Evolutionary conservation across 768 basidiomycete species (phyloP).

Genomic region (Panaeolus papilionaceus): DNA sequence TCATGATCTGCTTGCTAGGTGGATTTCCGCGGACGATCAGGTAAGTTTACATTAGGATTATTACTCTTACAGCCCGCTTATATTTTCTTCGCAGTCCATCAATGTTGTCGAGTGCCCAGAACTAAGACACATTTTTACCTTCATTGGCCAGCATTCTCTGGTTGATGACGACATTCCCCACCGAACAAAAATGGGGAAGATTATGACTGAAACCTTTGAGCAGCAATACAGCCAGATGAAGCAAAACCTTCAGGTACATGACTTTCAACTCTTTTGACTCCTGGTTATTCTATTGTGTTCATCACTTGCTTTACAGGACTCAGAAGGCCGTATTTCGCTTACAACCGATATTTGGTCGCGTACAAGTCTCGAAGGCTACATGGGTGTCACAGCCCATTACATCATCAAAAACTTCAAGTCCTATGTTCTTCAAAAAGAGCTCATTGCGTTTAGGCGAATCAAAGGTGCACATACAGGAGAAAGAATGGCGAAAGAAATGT

Average conservation of each 20-base stretch:
- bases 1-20: conserved; percentile 22
- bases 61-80: not conserved
- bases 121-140: conserved; percentile 37
- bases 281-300: not conserved
- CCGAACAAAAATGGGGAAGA: conserved; percentile 32
- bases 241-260: not conserved
- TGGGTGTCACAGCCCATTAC: conserved; percentile 41
- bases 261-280: not conserved
- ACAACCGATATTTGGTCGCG: conserved; percentile 41
- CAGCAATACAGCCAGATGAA: conserved; percentile 29
- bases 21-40: conserved; percentile 36
- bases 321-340: conserved; percentile 34
- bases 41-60: conserved; percentile 24
- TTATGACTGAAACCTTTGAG: conserved; percentile 32
- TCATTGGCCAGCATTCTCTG: conserved; percentile 28
- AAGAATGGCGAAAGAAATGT: conserved; percentile 41
- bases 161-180: conserved; percentile 38
- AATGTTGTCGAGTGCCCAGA: conserved; percentile 39
- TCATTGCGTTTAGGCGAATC: conserved; percentile 40
- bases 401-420: conserved; percentile 16
- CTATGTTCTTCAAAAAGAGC: conserved; percentile 35
- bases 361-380: conserved; percentile 28
- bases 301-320: conserved; percentile 2
- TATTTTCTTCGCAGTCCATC: conserved; percentile 33
- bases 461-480: conserved; percentile 43